These are phyloP conservation scores for Rhynchospora breviuscula DNA, from an alignment of 176 grass and related monocot species.

Conservation along the genomic window DNA sequence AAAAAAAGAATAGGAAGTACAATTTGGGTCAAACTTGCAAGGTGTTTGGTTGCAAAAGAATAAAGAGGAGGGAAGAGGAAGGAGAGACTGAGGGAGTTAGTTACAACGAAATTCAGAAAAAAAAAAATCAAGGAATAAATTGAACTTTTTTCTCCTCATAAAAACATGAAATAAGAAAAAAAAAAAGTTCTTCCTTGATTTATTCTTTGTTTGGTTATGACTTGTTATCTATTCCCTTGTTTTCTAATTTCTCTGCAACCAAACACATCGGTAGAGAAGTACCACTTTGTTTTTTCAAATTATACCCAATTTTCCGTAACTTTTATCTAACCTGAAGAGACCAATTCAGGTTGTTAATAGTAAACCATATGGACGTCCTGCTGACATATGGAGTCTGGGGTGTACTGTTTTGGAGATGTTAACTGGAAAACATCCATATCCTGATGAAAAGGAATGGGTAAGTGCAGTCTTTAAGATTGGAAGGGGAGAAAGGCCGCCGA, in stretches of 20 bases:
- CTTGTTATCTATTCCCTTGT: no score
- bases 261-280: no score
- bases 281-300: neutral
- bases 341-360: slow-evolving; percentile 57
- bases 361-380: slow-evolving; percentile 55
- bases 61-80: no score
- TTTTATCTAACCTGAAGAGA: slow-evolving; percentile 20
- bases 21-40: neutral
- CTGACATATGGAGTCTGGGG: slow-evolving; percentile 93
- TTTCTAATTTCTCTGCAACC: no score
- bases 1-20: neutral
- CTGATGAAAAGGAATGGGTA: slow-evolving; percentile 62
- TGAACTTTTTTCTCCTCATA: no score
- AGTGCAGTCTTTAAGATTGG: slow-evolving; percentile 80
- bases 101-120: no score
- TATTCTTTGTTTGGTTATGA: no score
- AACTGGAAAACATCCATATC: slow-evolving; percentile 64
- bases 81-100: no score
- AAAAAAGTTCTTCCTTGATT: no score
- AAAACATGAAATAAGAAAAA: no score
- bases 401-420: slow-evolving; percentile 97
- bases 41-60: neutral
- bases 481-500: slow-evolving; percentile 51
- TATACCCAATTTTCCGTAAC: neutral
- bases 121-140: no score